Conservation (phyloP, 129 eudicot genomes). For the Glebionis coronaria region DNA sequence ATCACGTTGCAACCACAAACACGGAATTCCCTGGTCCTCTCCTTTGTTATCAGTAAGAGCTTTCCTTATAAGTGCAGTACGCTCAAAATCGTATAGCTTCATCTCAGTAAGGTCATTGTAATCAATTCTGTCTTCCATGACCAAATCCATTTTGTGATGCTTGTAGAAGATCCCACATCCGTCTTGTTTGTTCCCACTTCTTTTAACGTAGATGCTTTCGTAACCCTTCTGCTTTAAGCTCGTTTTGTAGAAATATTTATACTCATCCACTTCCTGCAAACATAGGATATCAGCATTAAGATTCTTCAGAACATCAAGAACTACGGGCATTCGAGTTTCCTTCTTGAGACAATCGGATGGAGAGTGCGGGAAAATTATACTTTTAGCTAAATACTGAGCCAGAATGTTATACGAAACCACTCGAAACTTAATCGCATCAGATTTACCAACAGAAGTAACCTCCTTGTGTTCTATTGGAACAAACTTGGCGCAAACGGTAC, state of each 20-base stretch:
- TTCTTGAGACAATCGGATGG: conserved; percentile 61
- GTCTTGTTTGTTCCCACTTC: conserved; percentile 73
- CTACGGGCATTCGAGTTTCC: conserved; percentile 81
- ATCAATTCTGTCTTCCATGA: conserved; percentile 66
- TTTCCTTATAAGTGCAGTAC: conserved; percentile 27
- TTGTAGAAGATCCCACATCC: conserved; percentile 96
- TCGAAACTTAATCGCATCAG: too few relatives aligned
- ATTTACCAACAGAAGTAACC: conserved; percentile 51
- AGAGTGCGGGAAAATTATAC: conserved; percentile 75
- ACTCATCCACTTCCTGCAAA: conserved; percentile 96
- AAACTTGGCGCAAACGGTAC: conserved; percentile 57
- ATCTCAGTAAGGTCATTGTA: conserved; percentile 78
- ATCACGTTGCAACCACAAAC: conserved; percentile 83
- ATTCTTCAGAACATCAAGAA: conserved; percentile 61
- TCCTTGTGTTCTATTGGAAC: conserved; percentile 63
- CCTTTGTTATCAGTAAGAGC: conserved; percentile 20
- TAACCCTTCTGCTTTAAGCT: conserved; percentile 68
- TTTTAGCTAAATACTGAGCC: conserved; percentile 86
- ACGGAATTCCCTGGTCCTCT: conserved; percentile 55
- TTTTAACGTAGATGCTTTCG: conserved; percentile 78
- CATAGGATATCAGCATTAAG: conserved; percentile 81
- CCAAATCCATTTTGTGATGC: conserved; percentile 58
- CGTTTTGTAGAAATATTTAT: conserved; percentile 69
- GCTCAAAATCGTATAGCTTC: conserved; percentile 35
- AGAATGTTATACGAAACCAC: too few relatives aligned